A percentile compares a stretch with the other conserved stretches of the same genome.
phyloP scores from a whole-genome alignment of 2,329 filamentous ascomycete genomes.

The Chrysosporium keratinophilum region DNA sequence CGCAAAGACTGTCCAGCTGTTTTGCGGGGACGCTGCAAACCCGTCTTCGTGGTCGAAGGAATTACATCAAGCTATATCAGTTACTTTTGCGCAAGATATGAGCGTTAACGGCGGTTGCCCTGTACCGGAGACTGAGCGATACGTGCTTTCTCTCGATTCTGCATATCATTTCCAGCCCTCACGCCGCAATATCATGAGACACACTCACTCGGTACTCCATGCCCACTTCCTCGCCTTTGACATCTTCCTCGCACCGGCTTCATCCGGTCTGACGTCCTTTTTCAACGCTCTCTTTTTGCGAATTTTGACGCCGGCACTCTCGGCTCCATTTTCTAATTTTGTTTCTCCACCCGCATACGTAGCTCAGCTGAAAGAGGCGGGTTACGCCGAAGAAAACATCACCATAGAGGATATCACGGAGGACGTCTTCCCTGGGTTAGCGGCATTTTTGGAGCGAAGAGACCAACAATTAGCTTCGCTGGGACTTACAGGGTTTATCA shows the following conservation, averaged over 20 bases:
- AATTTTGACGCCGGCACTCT: slow-evolving; percentile 39
- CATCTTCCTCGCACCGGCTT: slow-evolving; percentile 31
- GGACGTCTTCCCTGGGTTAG: slow-evolving; percentile 44
- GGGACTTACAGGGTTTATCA: slow-evolving; percentile 24
- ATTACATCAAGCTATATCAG: slow-evolving; percentile 5
- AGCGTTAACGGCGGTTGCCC: not conserved
- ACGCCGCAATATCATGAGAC: slow-evolving; percentile 37
- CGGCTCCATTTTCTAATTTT: slow-evolving; percentile 43
- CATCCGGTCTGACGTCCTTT: slow-evolving; percentile 16
- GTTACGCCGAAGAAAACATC: slow-evolving; percentile 38
- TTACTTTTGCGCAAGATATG: not conserved
- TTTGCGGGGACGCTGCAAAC: slow-evolving; percentile 42
- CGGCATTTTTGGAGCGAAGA: slow-evolving; percentile 35
- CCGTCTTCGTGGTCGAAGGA: slow-evolving; percentile 26
- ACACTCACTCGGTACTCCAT: slow-evolving; percentile 33
- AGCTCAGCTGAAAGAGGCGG: slow-evolving; percentile 37
- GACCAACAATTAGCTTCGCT: slow-evolving; percentile 27
- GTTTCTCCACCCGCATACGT: slow-evolving; percentile 40
- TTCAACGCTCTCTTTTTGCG: slow-evolving; percentile 30
- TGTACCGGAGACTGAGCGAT: slow-evolving; percentile 11
- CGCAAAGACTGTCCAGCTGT: slow-evolving; percentile 26
- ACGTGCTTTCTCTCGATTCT: slow-evolving; percentile 45
- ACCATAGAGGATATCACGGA: slow-evolving; percentile 43
- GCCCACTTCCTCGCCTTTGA: slow-evolving; percentile 49
- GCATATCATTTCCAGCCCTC: slow-evolving; percentile 50